Base-by-base conservation (phyloP, 2,329 filamentous ascomycete genomes). In the Nakataea oryzae region DNA sequence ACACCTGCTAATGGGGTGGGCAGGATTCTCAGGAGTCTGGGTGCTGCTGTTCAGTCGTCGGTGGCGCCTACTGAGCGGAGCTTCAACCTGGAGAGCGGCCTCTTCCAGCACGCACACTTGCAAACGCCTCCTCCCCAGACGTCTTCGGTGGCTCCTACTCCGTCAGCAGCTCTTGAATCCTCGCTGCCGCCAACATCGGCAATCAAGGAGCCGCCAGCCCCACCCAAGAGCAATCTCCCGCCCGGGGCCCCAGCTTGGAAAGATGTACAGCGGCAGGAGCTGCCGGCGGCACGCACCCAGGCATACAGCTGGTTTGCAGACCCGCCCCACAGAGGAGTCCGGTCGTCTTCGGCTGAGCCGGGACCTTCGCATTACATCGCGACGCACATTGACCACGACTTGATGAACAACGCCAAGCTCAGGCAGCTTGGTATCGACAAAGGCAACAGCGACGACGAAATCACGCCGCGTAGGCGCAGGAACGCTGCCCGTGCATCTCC, bases 81-180 rank as follows among this genome's bases (percentile, higher is more conserved):
- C 32, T 61, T 57, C 60, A 61, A 61, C 54, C 32, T 56, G 13
- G 60, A 61, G 47, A 61, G 60, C 27, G n/a, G 56, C 30, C 34
- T 61, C 9, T 61, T 28, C 30, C 54, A 56, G 24, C 14, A 34
- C n/a, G 54, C 60, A 28, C 57, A 30, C 13, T 13, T 61, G 17
- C 32, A 55, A 26, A 61, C 60, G 28, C 60, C 60, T 21, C 41
- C 34, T 30, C 28, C 32, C 29, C 26, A 24, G 14, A 13, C n/a
- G 17, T 17, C 17, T 14, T 28, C 47, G 4, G 26, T 28, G 24
- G 26, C 21, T 26, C 58, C 14, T 27, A 24, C 26, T 54, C 28
- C 58, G 8, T 54, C 26, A 6, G 26, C 58, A 24, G 11, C 27
- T 24, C 41, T n/a, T 13, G 41, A 7, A 11, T 50, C 41, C 5